Evolutionary conservation across 2,329 filamentous ascomycete genomes (phyloP), one percentile per base, ranked within the genome.

Genomic region (Botrytis squamosa): DNA sequence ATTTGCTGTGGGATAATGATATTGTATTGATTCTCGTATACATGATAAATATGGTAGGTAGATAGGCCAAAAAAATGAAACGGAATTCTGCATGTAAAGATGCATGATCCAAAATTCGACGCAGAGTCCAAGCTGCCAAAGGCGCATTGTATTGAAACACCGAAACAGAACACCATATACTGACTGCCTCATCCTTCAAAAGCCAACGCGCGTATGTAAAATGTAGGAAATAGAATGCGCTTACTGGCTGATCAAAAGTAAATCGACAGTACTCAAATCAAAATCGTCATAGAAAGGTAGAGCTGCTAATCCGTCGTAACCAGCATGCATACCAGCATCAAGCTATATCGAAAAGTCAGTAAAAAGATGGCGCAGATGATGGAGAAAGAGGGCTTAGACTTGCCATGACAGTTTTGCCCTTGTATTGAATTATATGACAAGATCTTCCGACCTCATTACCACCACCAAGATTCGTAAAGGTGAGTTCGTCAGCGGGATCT

Each of bases 191-290:
- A n/a, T 59, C 57, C 63, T 55, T 38, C 52, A 49, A 46, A 63
- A 73, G 46, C 66, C 71, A 64, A 73, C 29, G 36, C 70, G 66
- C 52, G 59, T 36, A 44, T 70, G 20, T 70, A 55, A 36, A 44
- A 73, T 57, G 25, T 60, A 70, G n/a, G 42, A 68, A 73, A 74
- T 75, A 49, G 75, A 77, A 76, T 55, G 76, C 80, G 91, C 95
- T 93, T 97, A 98, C 96, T 99, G 96, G 90, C 94, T 98, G 81
- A 99, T 97, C 77, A 99, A 87, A 72, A 99, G 92, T 79, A 99
- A 92, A 82, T 99, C 96, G 78, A 99, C 95, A 2, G 94, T 97
- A 84, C 95, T 98, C 33, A 99, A 87, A 81, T 99, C 96, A 83
- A 98, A 99, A 81, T 98, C 95, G 82, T 99, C 96, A 83, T 98